Evolutionary conservation across 2,329 filamentous ascomycete genomes (phyloP).

Genomic region (Ceratocystis alfenasii): DNA sequence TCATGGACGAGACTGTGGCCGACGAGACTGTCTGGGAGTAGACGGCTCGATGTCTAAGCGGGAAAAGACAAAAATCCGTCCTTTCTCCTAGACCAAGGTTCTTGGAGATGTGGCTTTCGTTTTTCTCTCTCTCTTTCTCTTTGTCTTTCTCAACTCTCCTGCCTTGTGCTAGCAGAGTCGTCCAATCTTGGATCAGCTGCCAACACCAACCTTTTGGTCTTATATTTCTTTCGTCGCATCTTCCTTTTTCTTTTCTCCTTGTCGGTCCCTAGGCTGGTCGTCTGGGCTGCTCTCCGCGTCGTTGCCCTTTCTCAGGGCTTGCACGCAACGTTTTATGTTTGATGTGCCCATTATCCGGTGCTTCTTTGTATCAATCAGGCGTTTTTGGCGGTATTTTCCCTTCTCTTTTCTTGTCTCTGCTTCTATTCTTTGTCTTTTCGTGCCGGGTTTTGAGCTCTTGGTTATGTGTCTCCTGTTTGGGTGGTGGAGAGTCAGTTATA

Average conservation of each 20-base stretch:
- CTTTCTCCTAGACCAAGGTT: background rate
- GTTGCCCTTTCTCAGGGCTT: background rate
- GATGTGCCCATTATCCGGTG: background rate
- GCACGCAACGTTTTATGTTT: slow-evolving; percentile 1
- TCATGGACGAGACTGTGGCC: slow-evolving; percentile 39
- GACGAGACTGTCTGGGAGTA: slow-evolving; percentile 30
- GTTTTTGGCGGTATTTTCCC: background rate
- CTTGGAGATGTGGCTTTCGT: background rate
- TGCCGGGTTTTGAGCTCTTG: slow-evolving; percentile 3
- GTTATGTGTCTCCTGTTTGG: background rate
- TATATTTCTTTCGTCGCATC: slow-evolving; percentile 2
- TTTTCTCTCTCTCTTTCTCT: background rate
- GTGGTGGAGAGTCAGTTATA: background rate
- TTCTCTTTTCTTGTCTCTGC: background rate
- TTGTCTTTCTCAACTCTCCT: slow-evolving; percentile 3
- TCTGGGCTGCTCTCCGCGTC: background rate
- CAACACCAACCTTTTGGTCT: background rate
- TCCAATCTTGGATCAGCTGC: background rate
- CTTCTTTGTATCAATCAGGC: slow-evolving; percentile 10
- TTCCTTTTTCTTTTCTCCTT: background rate
- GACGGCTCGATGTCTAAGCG: background rate
- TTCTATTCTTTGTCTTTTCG: background rate
- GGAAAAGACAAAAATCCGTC: background rate
- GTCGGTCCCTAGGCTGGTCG: background rate
- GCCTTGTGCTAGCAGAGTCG: background rate